Conservation (phyloP, 306 rosid genomes). For the Bauhinia variegata region DNA sequence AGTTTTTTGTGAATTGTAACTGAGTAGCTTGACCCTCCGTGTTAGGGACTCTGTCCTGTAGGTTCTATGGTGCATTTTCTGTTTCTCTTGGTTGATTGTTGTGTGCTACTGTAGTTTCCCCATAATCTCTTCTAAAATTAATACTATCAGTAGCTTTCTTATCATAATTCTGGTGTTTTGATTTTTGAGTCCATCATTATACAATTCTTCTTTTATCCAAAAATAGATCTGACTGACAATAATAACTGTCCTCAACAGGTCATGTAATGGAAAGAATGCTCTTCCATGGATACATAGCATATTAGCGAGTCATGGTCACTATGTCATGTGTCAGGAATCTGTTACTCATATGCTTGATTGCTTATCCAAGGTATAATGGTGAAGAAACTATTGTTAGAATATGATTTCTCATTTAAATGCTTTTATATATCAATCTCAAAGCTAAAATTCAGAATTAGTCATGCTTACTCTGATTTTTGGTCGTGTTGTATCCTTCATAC, state of each 20-base stretch:
- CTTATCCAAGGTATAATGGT: constrained; percentile 60
- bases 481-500: constrained; percentile 15
- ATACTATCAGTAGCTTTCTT: too few relatives aligned
- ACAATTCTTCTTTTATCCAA: too few relatives aligned
- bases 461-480: constrained; percentile 2
- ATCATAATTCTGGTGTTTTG: too few relatives aligned
- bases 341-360: constrained; percentile 54
- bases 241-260: constrained; percentile 54
- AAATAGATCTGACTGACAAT: not conserved
- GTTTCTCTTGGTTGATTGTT: too few relatives aligned
- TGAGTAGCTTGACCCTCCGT: too few relatives aligned
- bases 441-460: constrained; percentile 24
- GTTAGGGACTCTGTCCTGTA: too few relatives aligned
- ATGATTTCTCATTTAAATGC: constrained; percentile 34
- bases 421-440: constrained; percentile 11
- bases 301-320: constrained; percentile 65
- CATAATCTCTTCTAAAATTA: too few relatives aligned
- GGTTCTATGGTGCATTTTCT: too few relatives aligned
- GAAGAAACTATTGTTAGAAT: not conserved
- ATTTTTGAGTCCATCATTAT: too few relatives aligned
- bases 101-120: too few relatives aligned
- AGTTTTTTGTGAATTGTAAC: too few relatives aligned
- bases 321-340: constrained; percentile 54
- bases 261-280: constrained; percentile 60
- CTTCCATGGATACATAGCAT: constrained; percentile 89